A percentile compares a stretch with the other conserved stretches of the same genome.
phyloP scores from a whole-genome alignment of 768 basidiomycete species.

The Cyathus striatus region DNA sequence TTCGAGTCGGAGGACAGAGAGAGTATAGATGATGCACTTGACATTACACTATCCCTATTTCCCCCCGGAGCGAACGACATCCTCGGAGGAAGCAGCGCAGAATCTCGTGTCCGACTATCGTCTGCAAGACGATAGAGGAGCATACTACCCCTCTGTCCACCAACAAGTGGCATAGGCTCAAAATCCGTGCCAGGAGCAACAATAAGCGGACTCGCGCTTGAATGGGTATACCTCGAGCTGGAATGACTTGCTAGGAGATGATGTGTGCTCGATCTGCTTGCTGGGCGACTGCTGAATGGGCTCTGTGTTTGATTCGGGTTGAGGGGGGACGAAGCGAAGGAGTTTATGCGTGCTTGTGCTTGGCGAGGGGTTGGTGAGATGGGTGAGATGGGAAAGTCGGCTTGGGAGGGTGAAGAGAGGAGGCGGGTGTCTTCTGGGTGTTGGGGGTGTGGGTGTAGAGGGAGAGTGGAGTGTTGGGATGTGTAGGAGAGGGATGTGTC shows the following conservation, averaged over 20 bases:
- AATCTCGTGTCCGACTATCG: conserved; percentile 20
- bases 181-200: too few relatives aligned
- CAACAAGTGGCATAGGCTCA: too few relatives aligned
- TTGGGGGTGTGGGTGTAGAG: too few relatives aligned
- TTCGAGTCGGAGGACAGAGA: conserved; percentile 61
- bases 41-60: conserved; percentile 24
- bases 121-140: conserved; percentile 59
- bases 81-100: conserved; percentile 27
- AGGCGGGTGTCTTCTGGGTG: conserved; percentile 9
- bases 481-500: too few relatives aligned
- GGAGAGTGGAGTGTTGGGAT: too few relatives aligned
- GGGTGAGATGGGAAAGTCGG: not conserved
- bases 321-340: conserved; percentile 48
- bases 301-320: conserved; percentile 29
- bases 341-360: conserved; percentile 5
- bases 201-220: too few relatives aligned
- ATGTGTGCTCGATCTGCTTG: conserved; percentile 5
- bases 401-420: conserved; percentile 5
- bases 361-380: conserved; percentile 3
- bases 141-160: conserved; percentile 45
- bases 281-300: conserved; percentile 8
- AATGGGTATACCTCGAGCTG: conserved; percentile 7
- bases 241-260: conserved; percentile 18
- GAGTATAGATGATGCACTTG: conserved; percentile 35
- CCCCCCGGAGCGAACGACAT: conserved; percentile 11